These are phyloP conservation scores for Calonectria honghensis DNA, from an alignment of 2,329 filamentous ascomycete genomes.

Conservation along the genomic window DNA sequence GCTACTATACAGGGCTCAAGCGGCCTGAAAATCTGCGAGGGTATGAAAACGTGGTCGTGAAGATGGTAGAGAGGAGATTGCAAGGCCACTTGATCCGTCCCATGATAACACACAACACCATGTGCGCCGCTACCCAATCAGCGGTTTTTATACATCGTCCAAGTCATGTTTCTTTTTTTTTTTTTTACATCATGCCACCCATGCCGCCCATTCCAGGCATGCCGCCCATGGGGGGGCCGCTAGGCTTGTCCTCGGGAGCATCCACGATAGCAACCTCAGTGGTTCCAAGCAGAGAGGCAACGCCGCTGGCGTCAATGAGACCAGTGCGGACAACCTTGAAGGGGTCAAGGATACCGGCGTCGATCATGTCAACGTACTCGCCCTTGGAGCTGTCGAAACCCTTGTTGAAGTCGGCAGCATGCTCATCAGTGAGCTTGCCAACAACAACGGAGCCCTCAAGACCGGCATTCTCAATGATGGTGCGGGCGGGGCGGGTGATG, in stretches of 20 bases:
- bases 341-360: conserved; percentile 96
- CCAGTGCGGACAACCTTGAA: conserved; percentile 99
- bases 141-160: conserved; percentile 56
- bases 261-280: conserved; percentile 99
- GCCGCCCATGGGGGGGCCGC: conserved; percentile 76
- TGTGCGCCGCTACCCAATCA: conserved; percentile 64
- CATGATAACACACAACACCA: conserved; percentile 69
- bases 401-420: conserved; percentile 94
- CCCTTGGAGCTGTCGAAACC: conserved; percentile 97
- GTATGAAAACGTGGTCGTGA: conserved; percentile 55
- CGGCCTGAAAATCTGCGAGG: conserved; percentile 55
- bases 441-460: conserved; percentile 96
- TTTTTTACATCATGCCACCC: conserved; percentile 76
- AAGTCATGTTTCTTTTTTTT: conserved; percentile 45
- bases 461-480: conserved; percentile 98
- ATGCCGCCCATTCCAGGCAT: conserved; percentile 80
- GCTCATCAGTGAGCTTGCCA: conserved; percentile 98
- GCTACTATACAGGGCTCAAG: conserved; percentile 60
- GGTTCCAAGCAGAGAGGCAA: conserved; percentile 96
- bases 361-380: conserved; percentile 99
- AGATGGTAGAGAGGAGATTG: conserved; percentile 60
- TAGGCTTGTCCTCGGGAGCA: conserved; percentile 92
- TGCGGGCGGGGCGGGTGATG: conserved; percentile 95
- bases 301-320: conserved; percentile 94
- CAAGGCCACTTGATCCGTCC: conserved; percentile 57